Percentiles rank a stretch among this genome's conserved stretches.
These are phyloP conservation scores for Zizania latifolia DNA, from an alignment of 176 grass and related monocot genomes.

Conservation along the genomic window DNA sequence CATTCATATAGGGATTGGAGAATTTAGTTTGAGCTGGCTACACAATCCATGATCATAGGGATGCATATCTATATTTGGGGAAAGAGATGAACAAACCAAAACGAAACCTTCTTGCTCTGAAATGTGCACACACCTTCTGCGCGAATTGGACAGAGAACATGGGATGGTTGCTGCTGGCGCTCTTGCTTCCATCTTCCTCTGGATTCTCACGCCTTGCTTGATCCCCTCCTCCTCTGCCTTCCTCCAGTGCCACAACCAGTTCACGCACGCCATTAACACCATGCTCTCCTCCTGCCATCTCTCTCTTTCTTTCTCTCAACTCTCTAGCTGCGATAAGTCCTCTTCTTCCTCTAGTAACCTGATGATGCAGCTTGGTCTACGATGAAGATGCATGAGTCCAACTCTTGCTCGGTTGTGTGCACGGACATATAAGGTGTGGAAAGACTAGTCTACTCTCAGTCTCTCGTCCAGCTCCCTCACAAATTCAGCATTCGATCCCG, in stretches of 20 bases:
- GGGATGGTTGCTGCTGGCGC: background rate
- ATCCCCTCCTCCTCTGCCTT: slow-evolving; percentile 29
- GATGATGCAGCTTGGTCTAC: background rate
- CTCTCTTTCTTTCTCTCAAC: too few species aligned
- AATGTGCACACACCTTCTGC: slow-evolving; percentile 34
- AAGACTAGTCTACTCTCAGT: slow-evolving; percentile 3
- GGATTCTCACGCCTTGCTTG: slow-evolving; percentile 11
- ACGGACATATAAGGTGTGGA: background rate
- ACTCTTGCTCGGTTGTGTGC: background rate
- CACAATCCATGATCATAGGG: background rate
- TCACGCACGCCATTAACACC: slow-evolving; percentile 26
- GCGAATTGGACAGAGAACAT: slow-evolving; percentile 38
- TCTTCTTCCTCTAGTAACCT: background rate
- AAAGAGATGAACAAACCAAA: background rate
- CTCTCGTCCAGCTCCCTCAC: background rate
- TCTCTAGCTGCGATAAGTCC: background rate
- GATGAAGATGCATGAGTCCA: slow-evolving; percentile 10
- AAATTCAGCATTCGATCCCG: background rate
- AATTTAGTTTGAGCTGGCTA: background rate
- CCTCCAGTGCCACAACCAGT: too few species aligned
- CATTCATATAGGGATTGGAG: background rate
- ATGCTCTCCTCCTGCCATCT: slow-evolving; percentile 32
- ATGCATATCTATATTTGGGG: background rate
- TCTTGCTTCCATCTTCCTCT: slow-evolving; percentile 11
- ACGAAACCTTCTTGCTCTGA: background rate